phyloP scores from a whole-genome alignment of 495 filamentous ascomycete genomes.

The Darksidea phi region DNA sequence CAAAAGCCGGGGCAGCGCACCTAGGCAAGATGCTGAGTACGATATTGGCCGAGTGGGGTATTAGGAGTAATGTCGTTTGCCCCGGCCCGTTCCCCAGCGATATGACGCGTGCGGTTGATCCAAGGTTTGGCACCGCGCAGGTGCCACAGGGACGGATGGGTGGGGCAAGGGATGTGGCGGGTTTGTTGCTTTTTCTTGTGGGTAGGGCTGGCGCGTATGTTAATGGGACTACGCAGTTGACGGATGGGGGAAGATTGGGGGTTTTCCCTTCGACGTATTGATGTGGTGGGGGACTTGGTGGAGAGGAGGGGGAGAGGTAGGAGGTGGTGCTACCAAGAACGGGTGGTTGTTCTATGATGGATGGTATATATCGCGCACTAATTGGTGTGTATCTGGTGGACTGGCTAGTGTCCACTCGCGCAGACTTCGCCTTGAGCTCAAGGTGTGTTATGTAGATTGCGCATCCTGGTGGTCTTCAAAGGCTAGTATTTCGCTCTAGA shows the following conservation, averaged over 20 bases:
- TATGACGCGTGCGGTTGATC: conserved; percentile 53
- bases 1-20: conserved; percentile 40
- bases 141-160: conserved; percentile 57
- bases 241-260: conserved; percentile 59
- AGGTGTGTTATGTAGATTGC: too few species aligned
- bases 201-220: conserved; percentile 60
- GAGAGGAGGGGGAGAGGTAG: too few species aligned
- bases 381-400: too few species aligned
- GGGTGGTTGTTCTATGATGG: too few species aligned
- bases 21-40: conserved; percentile 43
- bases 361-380: too few species aligned
- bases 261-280: too few species aligned
- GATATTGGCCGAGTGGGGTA: conserved; percentile 39
- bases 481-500: too few species aligned
- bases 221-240: conserved; percentile 56
- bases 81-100: conserved; percentile 58
- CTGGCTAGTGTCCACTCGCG: too few species aligned
- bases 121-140: conserved; percentile 47
- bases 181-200: conserved; percentile 59
- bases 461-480: too few species aligned
- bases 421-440: too few species aligned
- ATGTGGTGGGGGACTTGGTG: too few species aligned
- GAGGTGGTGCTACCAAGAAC: too few species aligned
- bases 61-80: conserved; percentile 39
- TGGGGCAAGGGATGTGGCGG: conserved; percentile 61